Evolutionary conservation across 2,329 filamentous ascomycete genomes (phyloP).

Genomic region (Talaromyces sp.): DNA sequence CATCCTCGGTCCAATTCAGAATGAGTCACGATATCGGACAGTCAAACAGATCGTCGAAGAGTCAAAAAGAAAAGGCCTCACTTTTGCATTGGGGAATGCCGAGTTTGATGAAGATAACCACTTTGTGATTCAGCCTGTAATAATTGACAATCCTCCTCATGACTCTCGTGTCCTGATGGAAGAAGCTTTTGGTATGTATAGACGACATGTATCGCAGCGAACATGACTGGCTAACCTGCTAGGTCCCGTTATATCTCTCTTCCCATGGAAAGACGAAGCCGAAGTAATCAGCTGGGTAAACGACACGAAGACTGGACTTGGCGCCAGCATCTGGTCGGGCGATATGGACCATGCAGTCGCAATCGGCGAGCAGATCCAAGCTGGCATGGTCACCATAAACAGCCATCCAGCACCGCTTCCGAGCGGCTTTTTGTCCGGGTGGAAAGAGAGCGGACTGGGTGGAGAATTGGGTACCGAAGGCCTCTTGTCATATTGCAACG

Average conservation of each 20-base stretch:
- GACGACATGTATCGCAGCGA: neutral
- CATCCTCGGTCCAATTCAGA: constrained; percentile 61
- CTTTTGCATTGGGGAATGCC: constrained; percentile 51
- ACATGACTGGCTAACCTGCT: constrained; percentile 20
- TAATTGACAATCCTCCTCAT: constrained; percentile 56
- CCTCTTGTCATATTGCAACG: constrained; percentile 26
- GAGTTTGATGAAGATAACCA: constrained; percentile 41
- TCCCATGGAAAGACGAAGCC: constrained; percentile 55
- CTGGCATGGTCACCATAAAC: constrained; percentile 45
- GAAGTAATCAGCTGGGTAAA: constrained; percentile 47
- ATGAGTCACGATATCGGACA: constrained; percentile 60
- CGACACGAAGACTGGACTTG: constrained; percentile 45
- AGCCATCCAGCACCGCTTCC: constrained; percentile 24
- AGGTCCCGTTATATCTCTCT: constrained; percentile 60
- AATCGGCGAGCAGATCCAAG: constrained; percentile 44
- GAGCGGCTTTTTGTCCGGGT: constrained; percentile 24
- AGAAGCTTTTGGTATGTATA: constrained; percentile 53
- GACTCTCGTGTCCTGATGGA: constrained; percentile 53
- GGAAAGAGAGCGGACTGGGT: constrained; percentile 34
- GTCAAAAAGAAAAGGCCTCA: constrained; percentile 52
- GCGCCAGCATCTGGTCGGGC: constrained; percentile 48
- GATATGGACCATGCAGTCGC: constrained; percentile 46
- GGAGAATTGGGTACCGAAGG: constrained; percentile 30
- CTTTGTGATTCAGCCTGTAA: constrained; percentile 56
- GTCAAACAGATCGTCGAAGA: constrained; percentile 57